Conservation (phyloP, 2,329 filamentous ascomycete species). For the Aspergillus novoparasiticus region DNA sequence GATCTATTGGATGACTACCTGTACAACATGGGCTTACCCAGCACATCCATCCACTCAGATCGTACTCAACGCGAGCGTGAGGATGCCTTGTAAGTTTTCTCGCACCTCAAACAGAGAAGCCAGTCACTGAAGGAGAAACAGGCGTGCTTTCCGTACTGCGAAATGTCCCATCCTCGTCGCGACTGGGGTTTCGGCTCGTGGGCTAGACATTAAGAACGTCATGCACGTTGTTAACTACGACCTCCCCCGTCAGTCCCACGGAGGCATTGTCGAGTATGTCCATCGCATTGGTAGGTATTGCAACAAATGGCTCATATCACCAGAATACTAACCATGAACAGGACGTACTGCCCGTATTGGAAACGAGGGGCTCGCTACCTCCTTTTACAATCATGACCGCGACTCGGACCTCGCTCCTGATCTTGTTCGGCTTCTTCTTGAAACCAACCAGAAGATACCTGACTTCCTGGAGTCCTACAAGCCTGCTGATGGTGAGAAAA, state of each 20-base stretch:
- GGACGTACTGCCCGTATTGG: constrained; percentile 94
- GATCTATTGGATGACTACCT: constrained; percentile 87
- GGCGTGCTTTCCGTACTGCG: constrained; percentile 75
- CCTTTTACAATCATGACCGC: constrained; percentile 75
- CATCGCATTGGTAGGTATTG: constrained; percentile 79
- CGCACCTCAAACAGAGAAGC: not conserved
- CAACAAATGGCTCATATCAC: not conserved
- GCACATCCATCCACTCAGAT: constrained; percentile 84
- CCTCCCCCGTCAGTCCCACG: constrained; percentile 70
- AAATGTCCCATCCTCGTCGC: constrained; percentile 78
- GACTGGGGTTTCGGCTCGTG: constrained; percentile 83
- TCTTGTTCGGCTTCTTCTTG: constrained; percentile 78
- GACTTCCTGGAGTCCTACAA: constrained; percentile 73
- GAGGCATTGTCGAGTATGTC: constrained; percentile 91
- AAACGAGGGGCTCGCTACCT: constrained; percentile 80
- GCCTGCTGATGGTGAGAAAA: constrained; percentile 37
- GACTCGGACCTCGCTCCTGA: constrained; percentile 73
- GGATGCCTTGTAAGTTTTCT: constrained; percentile 71
- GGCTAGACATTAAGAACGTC: constrained; percentile 84
- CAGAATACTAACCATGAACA: constrained; percentile 36
- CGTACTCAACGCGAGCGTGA: constrained; percentile 90
- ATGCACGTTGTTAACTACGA: constrained; percentile 95
- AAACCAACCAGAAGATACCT: constrained; percentile 76
- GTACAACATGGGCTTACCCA: constrained; percentile 77
- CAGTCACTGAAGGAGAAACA: constrained; percentile 28